These are phyloP conservation scores for Heliocybe sulcata DNA, from an alignment of 1,284 basidiomycete species.

Conservation along the genomic window DNA sequence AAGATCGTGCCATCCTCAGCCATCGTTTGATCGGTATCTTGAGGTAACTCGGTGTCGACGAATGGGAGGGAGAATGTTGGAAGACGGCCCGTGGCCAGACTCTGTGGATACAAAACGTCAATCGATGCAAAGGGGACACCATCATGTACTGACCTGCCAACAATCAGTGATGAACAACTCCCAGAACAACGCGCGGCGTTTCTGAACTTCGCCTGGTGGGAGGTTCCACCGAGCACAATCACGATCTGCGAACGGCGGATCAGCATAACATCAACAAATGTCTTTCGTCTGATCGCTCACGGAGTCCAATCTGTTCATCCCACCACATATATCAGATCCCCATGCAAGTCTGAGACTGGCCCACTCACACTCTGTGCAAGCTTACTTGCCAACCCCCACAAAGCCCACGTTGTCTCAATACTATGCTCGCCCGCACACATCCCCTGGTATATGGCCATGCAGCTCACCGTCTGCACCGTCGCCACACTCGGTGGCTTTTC, in stretches of 20 bases:
- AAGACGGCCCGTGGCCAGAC: conserved; percentile 55
- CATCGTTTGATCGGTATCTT: conserved; percentile 45
- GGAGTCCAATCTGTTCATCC: conserved; percentile 18
- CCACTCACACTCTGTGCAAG: conserved; percentile 16
- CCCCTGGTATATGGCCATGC: conserved; percentile 17
- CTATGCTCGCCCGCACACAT: conserved; percentile 17
- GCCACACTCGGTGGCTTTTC: conserved; percentile 25
- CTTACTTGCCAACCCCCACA: conserved; percentile 18
- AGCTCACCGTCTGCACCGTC: conserved; percentile 23
- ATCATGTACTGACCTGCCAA: conserved; percentile 23
- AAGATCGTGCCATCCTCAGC: conserved; percentile 26
- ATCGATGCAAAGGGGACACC: no score
- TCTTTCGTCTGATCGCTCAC: conserved; percentile 11
- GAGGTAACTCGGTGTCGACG: conserved; percentile 58
- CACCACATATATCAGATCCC: conserved; percentile 1
- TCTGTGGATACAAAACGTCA: conserved; percentile 22
- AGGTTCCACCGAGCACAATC: conserved; percentile 35
- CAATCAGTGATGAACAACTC: conserved; percentile 30
- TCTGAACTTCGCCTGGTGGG: conserved; percentile 26
- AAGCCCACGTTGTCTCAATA: conserved; percentile 18
- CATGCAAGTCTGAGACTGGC: background rate
- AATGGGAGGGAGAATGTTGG: conserved; percentile 61
- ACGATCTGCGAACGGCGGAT: conserved; percentile 23
- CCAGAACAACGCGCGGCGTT: conserved; percentile 36
- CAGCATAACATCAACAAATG: background rate